Evolutionary conservation across 2,329 filamentous ascomycete species (phyloP), one percentile per base, ranked within the genome.

Genomic region (Hymenoscyphus linearis): DNA sequence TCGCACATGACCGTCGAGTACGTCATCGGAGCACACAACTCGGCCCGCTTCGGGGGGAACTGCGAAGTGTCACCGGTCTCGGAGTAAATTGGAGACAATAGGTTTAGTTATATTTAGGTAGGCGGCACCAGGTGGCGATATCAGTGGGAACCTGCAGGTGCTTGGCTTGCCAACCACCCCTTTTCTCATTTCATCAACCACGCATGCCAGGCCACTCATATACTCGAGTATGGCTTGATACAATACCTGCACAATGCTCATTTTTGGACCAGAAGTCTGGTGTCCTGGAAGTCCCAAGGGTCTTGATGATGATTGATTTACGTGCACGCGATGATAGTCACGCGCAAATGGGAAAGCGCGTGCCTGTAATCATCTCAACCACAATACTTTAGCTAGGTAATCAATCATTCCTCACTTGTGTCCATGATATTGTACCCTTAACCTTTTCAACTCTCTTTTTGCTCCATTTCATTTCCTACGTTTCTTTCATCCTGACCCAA

Each of bases 291-390:
- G 18, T 47, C 22, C 31, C 50, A 14, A n/a, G n/a, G n/a, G n/a
- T n/a, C n/a, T n/a, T n/a, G n/a, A 22, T 53, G 50, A n/a, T 55
- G 53, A 55, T 55, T 55, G 31, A 55, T 55, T 18, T 5, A 25
- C 7, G 31, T 25, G 27, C 53, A 55, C 53, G 53, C 27, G 53
- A 34, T 55, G 16, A 25, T 14, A 13, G 35, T 55, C 53, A 55
- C 53, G 53, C 53, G 53, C 53, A 4, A 18, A n/a, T 6, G n/a
- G 12, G 35, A 35, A 18, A 18, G 31, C 53, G 53, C 53, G 53
- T 55, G 53, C 53, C 53, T 36, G 13, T 16, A 25, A 55, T 55
- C 53, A 55, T 47, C 14, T 47, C 16, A 16, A 40, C 35, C 35
- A 16, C 16, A 9, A 40, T n/a, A 9, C 36, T 40, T n/a, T 10